Percentiles rank a stretch among this genome's conserved stretches.
Conservation (phyloP, 2,329 filamentous ascomycete species). For the Neobulgaria alba region DNA sequence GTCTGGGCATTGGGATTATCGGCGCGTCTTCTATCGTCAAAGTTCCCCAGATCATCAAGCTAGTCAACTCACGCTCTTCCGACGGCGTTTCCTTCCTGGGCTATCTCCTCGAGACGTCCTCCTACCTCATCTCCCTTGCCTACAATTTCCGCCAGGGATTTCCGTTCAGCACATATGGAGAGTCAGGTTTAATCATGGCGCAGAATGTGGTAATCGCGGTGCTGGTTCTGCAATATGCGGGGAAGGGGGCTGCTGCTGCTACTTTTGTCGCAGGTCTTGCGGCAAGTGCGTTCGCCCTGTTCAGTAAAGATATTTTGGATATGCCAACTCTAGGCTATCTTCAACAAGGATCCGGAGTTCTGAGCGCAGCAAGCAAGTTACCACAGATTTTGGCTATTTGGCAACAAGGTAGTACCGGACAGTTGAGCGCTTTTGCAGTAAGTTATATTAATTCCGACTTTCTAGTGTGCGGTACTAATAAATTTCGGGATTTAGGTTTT, state of each 20-base stretch:
- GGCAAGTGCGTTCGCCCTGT: constrained; percentile 59
- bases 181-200: constrained; percentile 82
- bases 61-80: constrained; percentile 70
- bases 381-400: constrained; percentile 88
- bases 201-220: constrained; percentile 89
- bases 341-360: constrained; percentile 73
- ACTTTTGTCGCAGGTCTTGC: constrained; percentile 72
- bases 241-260: constrained; percentile 58
- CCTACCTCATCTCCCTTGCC: constrained; percentile 80
- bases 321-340: constrained; percentile 43
- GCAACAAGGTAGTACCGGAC: constrained; percentile 79
- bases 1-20: constrained; percentile 87
- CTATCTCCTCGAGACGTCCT: constrained; percentile 84
- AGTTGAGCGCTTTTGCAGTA: constrained; percentile 94
- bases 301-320: constrained; percentile 59
- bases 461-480: neutral
- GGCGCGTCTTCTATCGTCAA: constrained; percentile 87
- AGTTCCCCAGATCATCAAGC: constrained; percentile 92
- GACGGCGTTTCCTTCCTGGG: constrained; percentile 81
- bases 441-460: constrained; percentile 28
- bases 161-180: constrained; percentile 94
- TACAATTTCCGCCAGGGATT: constrained; percentile 90
- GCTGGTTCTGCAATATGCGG: constrained; percentile 76
- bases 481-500: constrained; percentile 58
- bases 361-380: constrained; percentile 84